Evolutionary conservation across 805 yeast genomes (phyloP), one percentile per base, ranked within the genome.

Genomic region (Kregervanrija pseudodelftensis): DNA sequence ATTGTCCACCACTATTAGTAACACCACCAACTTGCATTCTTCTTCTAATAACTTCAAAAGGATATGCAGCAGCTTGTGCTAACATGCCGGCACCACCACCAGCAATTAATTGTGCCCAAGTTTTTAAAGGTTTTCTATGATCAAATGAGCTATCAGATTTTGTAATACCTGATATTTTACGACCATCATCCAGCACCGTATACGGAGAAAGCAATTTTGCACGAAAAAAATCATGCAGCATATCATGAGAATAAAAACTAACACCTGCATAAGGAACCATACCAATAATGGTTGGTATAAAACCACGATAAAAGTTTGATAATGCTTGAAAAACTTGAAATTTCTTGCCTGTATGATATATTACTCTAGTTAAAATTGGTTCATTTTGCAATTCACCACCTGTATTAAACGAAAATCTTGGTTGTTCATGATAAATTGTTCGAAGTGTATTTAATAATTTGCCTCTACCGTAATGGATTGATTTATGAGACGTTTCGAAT

Each of bases 191-290:
- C n/a, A 49, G 14, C 16, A 69, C 80, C 0, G 88, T 75, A 52
- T 78, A 76, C 11, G 68, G 65, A 2, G 80, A 69, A 5, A 90
- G 61, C 11, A 58, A 43, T 11, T 72, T 69, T n/a, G 83, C 70
- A 49, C 96, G 71, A 58, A 93, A 78, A 1, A 90, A 56, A 65
- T 93, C 99, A 64, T 91, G 98, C 46, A 90, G 71, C 45, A 80
- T 61, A 66, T 93, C 99, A 64, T 93, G 98, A 4, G 96, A 85
- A 66, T 89, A 85, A 58, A 93, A 93, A 3, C 96, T 86, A 3
- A 91, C 97, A 10, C 99, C 99, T 1, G 99, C 99, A 61, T 93
- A 93, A 1, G 99, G 99, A 16, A 93, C 73, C 95, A 93, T 90
- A 10, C 99, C 99, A 36, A 90, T 56, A 38, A 93, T 81, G 0